phyloP scores from a whole-genome alignment of 2,329 filamentous ascomycete species.

The Immersiporthe knoxdaviesiana region DNA sequence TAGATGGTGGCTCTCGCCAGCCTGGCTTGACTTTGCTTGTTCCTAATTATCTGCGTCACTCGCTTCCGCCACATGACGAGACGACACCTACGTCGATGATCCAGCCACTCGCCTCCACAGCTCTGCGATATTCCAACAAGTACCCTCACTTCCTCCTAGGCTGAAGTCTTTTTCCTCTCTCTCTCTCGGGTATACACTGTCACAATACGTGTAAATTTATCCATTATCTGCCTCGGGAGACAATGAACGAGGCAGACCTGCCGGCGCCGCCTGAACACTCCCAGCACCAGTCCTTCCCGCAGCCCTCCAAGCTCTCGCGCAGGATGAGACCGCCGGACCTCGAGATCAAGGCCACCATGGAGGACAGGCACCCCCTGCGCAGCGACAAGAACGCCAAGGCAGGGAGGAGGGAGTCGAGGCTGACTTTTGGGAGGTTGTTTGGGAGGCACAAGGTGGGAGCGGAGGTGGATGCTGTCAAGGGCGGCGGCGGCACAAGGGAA shows the following conservation, averaged over 20 bases:
- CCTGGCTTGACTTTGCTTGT: conserved; percentile 9
- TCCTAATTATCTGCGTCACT: conserved; percentile 21
- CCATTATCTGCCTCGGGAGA: background rate
- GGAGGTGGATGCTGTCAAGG: conserved; percentile 37
- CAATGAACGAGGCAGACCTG: conserved; percentile 16
- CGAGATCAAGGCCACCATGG: conserved; percentile 37
- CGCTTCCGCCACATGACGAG: conserved; percentile 15
- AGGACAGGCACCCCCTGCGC: conserved; percentile 48
- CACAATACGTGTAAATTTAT: background rate
- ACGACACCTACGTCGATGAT: conserved; percentile 13
- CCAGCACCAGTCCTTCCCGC: conserved; percentile 29
- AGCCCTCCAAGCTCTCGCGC: conserved; percentile 32
- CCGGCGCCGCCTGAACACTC: background rate
- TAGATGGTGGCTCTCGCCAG: background rate
- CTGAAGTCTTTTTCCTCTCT: background rate
- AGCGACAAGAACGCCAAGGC: conserved; percentile 43
- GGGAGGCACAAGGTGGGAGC: conserved; percentile 47
- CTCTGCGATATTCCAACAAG: conserved; percentile 1
- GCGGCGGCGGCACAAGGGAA: conserved; percentile 8
- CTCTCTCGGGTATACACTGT: background rate
- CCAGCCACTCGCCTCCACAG: conserved; percentile 19
- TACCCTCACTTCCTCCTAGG: background rate
- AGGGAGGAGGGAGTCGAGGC: conserved; percentile 53
- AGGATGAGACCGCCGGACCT: conserved; percentile 46
- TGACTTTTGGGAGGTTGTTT: conserved; percentile 57